Percentiles rank a stretch among this genome's conserved stretches.
phyloP scores from a whole-genome alignment of 2,329 filamentous ascomycete genomes.

The Aspergillus latus region DNA sequence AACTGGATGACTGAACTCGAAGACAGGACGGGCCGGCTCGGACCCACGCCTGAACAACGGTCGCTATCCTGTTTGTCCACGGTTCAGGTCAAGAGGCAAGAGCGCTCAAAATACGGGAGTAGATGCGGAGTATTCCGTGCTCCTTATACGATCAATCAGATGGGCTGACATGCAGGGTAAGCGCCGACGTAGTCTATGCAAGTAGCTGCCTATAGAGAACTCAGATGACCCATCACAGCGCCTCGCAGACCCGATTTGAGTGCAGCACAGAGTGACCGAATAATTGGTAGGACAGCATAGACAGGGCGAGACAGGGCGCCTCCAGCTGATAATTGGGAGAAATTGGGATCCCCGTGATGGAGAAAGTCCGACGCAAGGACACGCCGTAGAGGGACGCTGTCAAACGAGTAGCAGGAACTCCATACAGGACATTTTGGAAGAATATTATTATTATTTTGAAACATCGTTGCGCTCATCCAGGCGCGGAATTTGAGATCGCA shows the following conservation, averaged over 20 bases:
- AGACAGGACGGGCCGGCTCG: conserved; percentile 15
- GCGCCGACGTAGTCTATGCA: conserved; percentile 1
- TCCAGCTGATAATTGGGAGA: conserved; percentile 4
- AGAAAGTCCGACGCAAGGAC: conserved; percentile 8
- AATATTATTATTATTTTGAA: conserved; percentile 12
- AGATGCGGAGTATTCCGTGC: neutral
- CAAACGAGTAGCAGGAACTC: neutral
- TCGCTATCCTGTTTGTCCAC: conserved; percentile 4
- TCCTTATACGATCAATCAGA: conserved; percentile 6
- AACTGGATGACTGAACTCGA: neutral
- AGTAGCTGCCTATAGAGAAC: neutral
- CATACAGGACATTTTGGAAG: conserved; percentile 6
- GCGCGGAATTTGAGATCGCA: conserved; percentile 13
- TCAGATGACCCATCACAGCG: conserved; percentile 8
- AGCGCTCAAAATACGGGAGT: too few species aligned
- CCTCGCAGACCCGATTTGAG: conserved; percentile 5
- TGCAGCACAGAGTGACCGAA: neutral
- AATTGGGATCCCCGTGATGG: conserved; percentile 9
- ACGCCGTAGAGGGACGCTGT: conserved; percentile 2
- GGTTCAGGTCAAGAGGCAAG: too few species aligned
- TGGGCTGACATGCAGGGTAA: neutral
- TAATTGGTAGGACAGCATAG: conserved; percentile 1
- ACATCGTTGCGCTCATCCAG: conserved; percentile 2
- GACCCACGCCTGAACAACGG: conserved; percentile 13
- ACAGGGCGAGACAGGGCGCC: neutral